Conservation (phyloP, 768 basidiomycete species). For the Phlebiopsis flavidoalba region DNA sequence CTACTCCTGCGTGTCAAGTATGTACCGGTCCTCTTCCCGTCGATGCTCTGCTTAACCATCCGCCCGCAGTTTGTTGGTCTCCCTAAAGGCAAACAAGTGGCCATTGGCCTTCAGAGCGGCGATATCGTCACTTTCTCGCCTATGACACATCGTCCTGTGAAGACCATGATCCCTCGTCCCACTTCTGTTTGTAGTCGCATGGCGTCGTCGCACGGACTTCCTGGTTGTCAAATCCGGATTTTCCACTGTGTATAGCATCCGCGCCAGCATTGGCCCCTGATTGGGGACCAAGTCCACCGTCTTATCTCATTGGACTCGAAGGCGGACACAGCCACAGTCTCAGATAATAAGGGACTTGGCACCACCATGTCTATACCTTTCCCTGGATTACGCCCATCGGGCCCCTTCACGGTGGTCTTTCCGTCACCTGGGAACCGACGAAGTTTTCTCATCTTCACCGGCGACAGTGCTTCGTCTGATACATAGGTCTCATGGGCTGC, state of each 20-base stretch:
- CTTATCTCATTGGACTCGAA: slow-evolving; percentile 39
- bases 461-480: slow-evolving; percentile 49
- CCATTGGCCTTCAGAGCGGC: slow-evolving; percentile 65
- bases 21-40: slow-evolving; percentile 19
- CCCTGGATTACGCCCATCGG: slow-evolving; percentile 41
- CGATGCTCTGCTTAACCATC: slow-evolving; percentile 7
- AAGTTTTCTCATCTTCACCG: slow-evolving; percentile 38
- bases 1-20: slow-evolving; percentile 55
- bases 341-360: slow-evolving; percentile 35
- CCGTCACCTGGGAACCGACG: slow-evolving; percentile 39
- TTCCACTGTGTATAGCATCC: slow-evolving; percentile 60
- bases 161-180: slow-evolving; percentile 54
- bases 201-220: slow-evolving; percentile 47
- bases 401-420: slow-evolving; percentile 35
- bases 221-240: slow-evolving; percentile 70
- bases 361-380: slow-evolving; percentile 39
- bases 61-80: slow-evolving; percentile 67
- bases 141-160: slow-evolving; percentile 44
- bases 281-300: slow-evolving; percentile 36
- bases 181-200: slow-evolving; percentile 42
- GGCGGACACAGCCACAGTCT: slow-evolving; percentile 27
- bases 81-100: slow-evolving; percentile 83
- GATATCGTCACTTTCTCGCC: slow-evolving; percentile 67
- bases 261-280: slow-evolving; percentile 34
- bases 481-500: slow-evolving; percentile 40